Evolutionary conservation across 177 flowering plant species (phyloP).

Genomic region (Vitis hybrid): DNA sequence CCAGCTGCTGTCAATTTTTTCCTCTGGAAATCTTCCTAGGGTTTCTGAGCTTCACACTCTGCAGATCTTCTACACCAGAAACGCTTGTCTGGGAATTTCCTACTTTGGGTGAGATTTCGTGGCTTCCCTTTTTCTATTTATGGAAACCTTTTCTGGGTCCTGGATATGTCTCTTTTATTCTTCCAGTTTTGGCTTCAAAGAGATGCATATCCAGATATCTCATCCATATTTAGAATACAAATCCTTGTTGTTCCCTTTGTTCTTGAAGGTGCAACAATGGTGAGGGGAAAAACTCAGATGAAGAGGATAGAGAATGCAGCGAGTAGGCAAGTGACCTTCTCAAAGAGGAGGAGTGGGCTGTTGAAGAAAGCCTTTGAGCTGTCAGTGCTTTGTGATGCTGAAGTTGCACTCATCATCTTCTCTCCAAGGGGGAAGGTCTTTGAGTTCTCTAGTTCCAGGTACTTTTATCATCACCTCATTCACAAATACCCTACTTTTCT

Average conservation of each 20-base stretch:
- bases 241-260: background rate
- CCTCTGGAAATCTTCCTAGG: background rate
- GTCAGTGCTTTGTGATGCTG: constrained; percentile 48
- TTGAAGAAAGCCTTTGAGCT: constrained; percentile 49
- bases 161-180: background rate
- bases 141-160: constrained; percentile 16
- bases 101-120: constrained; percentile 11
- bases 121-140: constrained; percentile 16
- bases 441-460: constrained; percentile 42
- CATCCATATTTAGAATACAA: no score
- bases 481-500: no score
- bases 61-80: constrained; percentile 11
- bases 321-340: constrained; percentile 49
- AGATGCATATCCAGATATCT: no score
- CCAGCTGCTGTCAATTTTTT: background rate
- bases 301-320: constrained; percentile 45
- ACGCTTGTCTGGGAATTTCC: constrained; percentile 7
- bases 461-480: background rate
- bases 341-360: constrained; percentile 46
- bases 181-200: background rate
- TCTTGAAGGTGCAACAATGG: constrained; percentile 22
- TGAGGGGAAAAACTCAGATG: constrained; percentile 46
- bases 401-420: constrained; percentile 47
- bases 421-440: constrained; percentile 44
- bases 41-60: background rate